Evolutionary conservation across 2,329 filamentous ascomycete genomes (phyloP).

Genomic region (Nemania sp.): DNA sequence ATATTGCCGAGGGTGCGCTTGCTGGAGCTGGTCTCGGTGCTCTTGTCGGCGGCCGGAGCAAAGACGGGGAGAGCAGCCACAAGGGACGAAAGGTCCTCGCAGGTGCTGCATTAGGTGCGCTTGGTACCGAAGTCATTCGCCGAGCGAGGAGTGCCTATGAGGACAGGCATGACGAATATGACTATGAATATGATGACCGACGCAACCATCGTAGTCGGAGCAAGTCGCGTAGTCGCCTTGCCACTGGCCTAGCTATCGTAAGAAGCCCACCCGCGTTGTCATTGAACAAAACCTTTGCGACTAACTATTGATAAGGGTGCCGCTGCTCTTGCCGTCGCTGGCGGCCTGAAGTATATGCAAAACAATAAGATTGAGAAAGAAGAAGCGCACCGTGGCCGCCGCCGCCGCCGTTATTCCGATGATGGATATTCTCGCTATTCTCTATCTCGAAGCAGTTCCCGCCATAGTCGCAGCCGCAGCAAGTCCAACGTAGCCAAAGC

Average conservation of each 20-base stretch:
- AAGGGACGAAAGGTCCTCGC: constrained; percentile 70
- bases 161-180: constrained; percentile 58
- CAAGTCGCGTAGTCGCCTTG: constrained; percentile 59
- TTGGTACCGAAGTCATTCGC: constrained; percentile 71
- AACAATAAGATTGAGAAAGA: constrained; percentile 71
- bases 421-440: constrained; percentile 61
- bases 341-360: constrained; percentile 74
- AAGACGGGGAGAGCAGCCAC: constrained; percentile 62
- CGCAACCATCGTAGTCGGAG: constrained; percentile 53
- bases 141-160: constrained; percentile 72
- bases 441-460: constrained; percentile 59
- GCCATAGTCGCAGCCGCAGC: constrained; percentile 58
- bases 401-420: constrained; percentile 60
- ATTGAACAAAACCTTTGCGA: not conserved
- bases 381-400: constrained; percentile 67
- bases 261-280: constrained; percentile 28
- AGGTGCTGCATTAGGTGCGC: constrained; percentile 71
- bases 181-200: constrained; percentile 54
- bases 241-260: constrained; percentile 72
- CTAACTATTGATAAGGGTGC: constrained; percentile 53
- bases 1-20: constrained; percentile 73
- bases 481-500: constrained; percentile 63
- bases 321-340: constrained; percentile 72
- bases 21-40: constrained; percentile 72
- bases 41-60: constrained; percentile 66